Percentiles rank a stretch among this genome's conserved stretches.
phyloP scores from a whole-genome alignment of 306 rosid species.

The Trifolium dubium region DNA sequence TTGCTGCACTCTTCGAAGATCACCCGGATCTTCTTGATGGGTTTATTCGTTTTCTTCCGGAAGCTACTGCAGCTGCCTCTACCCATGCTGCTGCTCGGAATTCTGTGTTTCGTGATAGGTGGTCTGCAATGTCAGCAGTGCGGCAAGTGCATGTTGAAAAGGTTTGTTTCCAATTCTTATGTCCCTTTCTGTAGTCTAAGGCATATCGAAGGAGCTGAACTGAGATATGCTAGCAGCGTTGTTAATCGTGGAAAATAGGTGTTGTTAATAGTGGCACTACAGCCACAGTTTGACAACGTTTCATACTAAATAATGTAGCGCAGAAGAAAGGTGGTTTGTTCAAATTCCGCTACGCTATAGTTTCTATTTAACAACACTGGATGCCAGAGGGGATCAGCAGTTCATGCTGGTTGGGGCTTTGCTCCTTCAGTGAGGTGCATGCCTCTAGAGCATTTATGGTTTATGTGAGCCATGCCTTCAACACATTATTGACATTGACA shows the following conservation, averaged over 20 bases:
- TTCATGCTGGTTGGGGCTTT: conserved; percentile 23
- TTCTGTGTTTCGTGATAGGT: conserved; percentile 76
- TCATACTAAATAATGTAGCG: neutral
- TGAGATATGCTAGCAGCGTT: conserved; percentile 30
- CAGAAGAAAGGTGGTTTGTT: neutral
- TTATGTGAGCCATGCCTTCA: conserved; percentile 1
- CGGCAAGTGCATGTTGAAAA: conserved; percentile 74
- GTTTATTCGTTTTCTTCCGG: conserved; percentile 92
- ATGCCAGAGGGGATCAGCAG: conserved; percentile 8
- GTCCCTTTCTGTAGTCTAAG: conserved; percentile 8
- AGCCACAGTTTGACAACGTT: neutral
- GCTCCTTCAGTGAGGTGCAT: conserved; percentile 29
- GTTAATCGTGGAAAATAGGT: neutral
- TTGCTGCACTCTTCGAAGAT: conserved; percentile 80
- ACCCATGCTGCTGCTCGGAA: conserved; percentile 64
- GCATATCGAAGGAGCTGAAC: neutral
- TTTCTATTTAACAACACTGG: conserved; percentile 3
- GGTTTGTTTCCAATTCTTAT: conserved; percentile 54
- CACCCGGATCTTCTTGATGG: conserved; percentile 85
- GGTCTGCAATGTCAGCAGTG: conserved; percentile 75
- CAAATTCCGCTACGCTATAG: neutral
- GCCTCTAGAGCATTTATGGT: conserved; percentile 19
- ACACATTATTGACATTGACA: conserved; percentile 31
- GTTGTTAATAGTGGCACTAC: neutral
- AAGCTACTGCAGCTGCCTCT: conserved; percentile 67